Evolutionary conservation across 2,329 filamentous ascomycete genomes (phyloP).

Genomic region (Fusarium miscanthi): DNA sequence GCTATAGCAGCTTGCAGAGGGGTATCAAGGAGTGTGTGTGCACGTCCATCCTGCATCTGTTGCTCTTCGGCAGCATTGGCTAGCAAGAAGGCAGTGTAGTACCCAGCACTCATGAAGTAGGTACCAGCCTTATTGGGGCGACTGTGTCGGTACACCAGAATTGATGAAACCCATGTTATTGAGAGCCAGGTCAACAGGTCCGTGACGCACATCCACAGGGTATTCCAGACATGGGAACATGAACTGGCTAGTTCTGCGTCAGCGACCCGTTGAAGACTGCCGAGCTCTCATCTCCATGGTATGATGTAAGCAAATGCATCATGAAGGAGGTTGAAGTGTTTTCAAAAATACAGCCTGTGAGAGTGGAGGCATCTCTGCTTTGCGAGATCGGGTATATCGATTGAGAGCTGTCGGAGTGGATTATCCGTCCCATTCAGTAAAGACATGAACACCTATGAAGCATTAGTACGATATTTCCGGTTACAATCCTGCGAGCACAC

Average conservation of each 20-base stretch:
- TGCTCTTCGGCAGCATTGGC: not conserved
- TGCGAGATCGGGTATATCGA: not conserved
- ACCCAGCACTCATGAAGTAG: not conserved
- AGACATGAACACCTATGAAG: slow-evolving; percentile 27
- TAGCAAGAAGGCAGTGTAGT: not conserved
- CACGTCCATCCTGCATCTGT: too few relatives aligned
- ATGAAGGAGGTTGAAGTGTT: not conserved
- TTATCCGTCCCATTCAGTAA: slow-evolving; percentile 21
- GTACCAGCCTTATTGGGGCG: not conserved
- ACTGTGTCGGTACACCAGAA: not conserved
- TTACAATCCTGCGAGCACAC: slow-evolving; percentile 46
- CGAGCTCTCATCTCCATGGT: too few relatives aligned
- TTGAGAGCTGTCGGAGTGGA: not conserved
- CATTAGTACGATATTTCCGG: not conserved
- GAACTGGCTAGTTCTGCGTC: too few relatives aligned
- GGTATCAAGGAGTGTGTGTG: too few relatives aligned
- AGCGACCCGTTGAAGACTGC: too few relatives aligned
- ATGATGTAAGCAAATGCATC: too few relatives aligned
- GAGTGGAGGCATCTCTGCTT: not conserved
- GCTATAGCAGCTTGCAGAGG: too few relatives aligned
- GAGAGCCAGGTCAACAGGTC: not conserved
- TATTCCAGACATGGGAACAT: not conserved
- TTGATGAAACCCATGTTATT: not conserved
- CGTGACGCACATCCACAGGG: not conserved
- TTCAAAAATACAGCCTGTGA: not conserved